These are phyloP conservation scores for Acanthamoeba royreba DNA, from an alignment of 208 protist species.

Conservation along the genomic window DNA sequence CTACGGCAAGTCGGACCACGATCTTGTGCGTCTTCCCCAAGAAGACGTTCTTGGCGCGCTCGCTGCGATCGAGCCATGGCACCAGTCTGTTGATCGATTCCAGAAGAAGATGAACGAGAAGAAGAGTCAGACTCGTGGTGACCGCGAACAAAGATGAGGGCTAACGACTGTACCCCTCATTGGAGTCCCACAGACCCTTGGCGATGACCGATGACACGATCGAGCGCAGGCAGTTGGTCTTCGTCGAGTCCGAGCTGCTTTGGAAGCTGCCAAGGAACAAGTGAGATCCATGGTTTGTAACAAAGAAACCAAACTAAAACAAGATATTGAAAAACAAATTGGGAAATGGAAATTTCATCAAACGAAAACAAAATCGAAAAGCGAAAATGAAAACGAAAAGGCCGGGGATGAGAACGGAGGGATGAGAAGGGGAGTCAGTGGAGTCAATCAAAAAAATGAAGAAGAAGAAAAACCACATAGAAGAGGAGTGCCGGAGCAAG, in stretches of 20 bases:
- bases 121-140: too few species aligned
- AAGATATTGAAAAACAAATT: too few species aligned
- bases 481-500: neutral
- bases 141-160: too few species aligned
- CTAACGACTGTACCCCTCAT: too few species aligned
- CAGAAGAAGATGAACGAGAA: too few species aligned
- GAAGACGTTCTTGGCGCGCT: neutral
- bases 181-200: neutral
- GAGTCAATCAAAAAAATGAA: neutral
- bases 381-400: neutral
- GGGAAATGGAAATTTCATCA: too few species aligned
- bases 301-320: too few species aligned
- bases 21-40: neutral
- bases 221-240: too few species aligned
- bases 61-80: neutral
- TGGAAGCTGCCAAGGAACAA: too few species aligned
- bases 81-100: neutral
- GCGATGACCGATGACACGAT: neutral
- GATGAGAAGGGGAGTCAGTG: neutral
- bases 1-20: neutral
- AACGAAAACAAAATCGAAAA: too few species aligned
- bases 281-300: too few species aligned
- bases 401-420: neutral
- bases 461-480: neutral
- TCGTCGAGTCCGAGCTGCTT: too few species aligned